phyloP scores from a whole-genome alignment of 208 protist species.

The Leptomonas seymouri region DNA sequence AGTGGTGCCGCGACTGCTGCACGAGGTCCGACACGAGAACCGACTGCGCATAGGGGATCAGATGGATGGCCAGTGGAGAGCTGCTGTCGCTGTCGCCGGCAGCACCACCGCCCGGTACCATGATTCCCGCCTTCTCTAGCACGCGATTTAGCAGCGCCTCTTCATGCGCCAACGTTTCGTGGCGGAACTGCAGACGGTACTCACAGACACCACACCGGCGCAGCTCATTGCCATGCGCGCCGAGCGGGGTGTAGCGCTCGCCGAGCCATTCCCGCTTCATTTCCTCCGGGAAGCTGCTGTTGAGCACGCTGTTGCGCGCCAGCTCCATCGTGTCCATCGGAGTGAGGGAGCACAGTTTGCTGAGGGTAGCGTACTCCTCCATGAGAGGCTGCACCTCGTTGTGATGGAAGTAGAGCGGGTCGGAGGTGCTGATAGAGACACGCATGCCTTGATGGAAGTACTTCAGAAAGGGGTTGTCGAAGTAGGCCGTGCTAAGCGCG shows the following conservation, averaged over 20 bases:
- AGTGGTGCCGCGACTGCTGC: constrained; percentile 49
- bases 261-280: constrained; percentile 81
- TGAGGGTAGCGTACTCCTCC: constrained; percentile 92
- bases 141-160: constrained; percentile 79
- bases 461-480: constrained; percentile 94
- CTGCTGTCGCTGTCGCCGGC: constrained; percentile 8
- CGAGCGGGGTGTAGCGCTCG: constrained; percentile 49
- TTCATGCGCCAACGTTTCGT: constrained; percentile 80
- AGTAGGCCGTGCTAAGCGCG: constrained; percentile 94
- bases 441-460: constrained; percentile 96
- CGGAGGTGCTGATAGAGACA: constrained; percentile 97
- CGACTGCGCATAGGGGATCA: constrained; percentile 50
- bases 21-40: constrained; percentile 51
- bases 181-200: constrained; percentile 86
- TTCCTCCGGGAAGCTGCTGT: constrained; percentile 81
- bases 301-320: constrained; percentile 90
- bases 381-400: constrained; percentile 71
- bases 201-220: constrained; percentile 66
- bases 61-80: constrained; percentile 28
- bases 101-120: constrained; percentile 21
- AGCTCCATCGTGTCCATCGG: constrained; percentile 87
- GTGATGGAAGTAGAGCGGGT: constrained; percentile 94
- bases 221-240: constrained; percentile 65
- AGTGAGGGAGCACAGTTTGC: constrained; percentile 79
- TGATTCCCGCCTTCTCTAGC: constrained; percentile 62